Evolutionary conservation across 768 basidiomycete species (phyloP).

Genomic region (Cystobasidium onofrii): DNA sequence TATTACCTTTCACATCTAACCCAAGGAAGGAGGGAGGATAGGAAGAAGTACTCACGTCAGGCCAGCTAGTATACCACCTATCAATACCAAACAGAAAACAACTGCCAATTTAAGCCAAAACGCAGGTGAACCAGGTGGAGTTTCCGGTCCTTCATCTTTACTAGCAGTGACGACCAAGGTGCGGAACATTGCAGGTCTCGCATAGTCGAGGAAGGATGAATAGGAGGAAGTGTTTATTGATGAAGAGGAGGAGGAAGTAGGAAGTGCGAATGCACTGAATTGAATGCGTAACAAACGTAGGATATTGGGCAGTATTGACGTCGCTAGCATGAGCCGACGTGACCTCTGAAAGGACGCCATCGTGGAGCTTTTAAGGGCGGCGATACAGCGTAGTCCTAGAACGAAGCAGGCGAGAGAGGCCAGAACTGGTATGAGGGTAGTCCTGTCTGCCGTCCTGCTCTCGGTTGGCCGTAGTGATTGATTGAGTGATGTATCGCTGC

Average conservation of each 20-base stretch:
- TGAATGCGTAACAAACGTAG: background rate
- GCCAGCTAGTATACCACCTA: slow-evolving; percentile 32
- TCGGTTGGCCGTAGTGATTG: no score
- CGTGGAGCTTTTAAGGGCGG: background rate
- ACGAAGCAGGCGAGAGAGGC: background rate
- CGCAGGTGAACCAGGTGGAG: slow-evolving; percentile 24
- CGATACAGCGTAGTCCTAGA: no score
- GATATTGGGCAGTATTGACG: slow-evolving; percentile 1
- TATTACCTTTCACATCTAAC: no score
- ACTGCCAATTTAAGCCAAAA: slow-evolving; percentile 16
- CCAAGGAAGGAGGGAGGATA: background rate
- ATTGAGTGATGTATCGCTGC: no score
- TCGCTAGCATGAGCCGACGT: background rate
- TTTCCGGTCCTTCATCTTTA: slow-evolving; percentile 22
- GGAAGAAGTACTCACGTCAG: slow-evolving; percentile 21
- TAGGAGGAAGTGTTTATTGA: background rate
- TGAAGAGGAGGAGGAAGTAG: background rate
- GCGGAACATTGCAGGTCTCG: background rate
- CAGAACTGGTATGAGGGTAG: background rate
- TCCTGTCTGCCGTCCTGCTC: no score
- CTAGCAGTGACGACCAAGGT: no score
- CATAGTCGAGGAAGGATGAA: background rate
- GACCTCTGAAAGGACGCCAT: background rate
- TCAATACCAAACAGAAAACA: slow-evolving; percentile 25
- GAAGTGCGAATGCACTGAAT: background rate